Base-by-base conservation (phyloP, 441 rosid genomes). In the Corymbia calophylla region DNA sequence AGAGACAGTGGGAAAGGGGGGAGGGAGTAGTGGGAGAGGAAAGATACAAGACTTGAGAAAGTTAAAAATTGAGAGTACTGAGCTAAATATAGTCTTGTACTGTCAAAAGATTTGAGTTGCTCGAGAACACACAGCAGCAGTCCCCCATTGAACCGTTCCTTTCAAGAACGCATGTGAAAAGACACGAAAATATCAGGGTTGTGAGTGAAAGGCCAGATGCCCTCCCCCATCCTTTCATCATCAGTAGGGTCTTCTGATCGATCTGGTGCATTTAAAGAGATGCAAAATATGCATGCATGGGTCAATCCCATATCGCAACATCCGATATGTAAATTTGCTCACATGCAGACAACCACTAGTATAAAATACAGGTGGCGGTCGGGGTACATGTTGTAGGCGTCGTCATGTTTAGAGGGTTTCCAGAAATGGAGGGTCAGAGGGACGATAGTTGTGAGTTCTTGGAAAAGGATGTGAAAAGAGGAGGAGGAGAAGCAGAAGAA, bases 61-160 rank as follows among this genome's bases (percentile, higher is more conserved):
- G 82, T 73, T 73, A 73, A 73, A 73, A 73, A 35, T 73, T 73
- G 82, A 39, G 82, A 11, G 84, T 39, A 77, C 84, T 23, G 51
- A 13, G 3, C 51, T 77, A 23, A 73, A 21, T 39, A 44, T 21
- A 23, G 84, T 44, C 51, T 3, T 44, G 84, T 77, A 7, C 84
- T 39, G 84, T 77, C 84, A 77, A 77, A 77, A 44, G 84, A 39
- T 39, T 39, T 77, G 51, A 77, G 84, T 44, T 21, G 51, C 84
- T 77, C 84, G 51, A 77, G 84, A 77, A 77, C 84, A 23, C 84
- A 23, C 84, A 77, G n/a, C 84, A 77, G n/a, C n/a, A 77, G 84
- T 47, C 49, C 51, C 84, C n/a, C 86, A 87, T 29, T 88, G 95
- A 94, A 87, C 54, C 77, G 95, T 93, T 91, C 89, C 95, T 94